A percentile compares a stretch with the other conserved stretches of the same genome.
Conservation (phyloP, 2,329 filamentous ascomycete genomes). For the Stagonosporopsis tanaceti region DNA sequence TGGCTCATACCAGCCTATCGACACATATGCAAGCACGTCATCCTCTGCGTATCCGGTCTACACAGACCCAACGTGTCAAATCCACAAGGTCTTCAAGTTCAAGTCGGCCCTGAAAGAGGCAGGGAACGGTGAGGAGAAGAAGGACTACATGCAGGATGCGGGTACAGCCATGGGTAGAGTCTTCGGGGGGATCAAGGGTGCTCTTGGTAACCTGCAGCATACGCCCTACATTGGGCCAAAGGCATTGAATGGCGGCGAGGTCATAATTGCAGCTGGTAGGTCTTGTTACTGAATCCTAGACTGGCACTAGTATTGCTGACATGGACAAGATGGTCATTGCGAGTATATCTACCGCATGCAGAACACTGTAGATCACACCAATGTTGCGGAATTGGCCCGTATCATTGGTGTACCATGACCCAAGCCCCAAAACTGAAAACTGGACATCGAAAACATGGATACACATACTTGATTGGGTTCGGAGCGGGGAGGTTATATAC, state of each 20-base stretch:
- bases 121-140: slow-evolving; percentile 20
- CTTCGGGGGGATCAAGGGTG: slow-evolving; percentile 30
- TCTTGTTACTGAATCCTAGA: not conserved
- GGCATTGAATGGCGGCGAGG: slow-evolving; percentile 33
- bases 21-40: slow-evolving; percentile 24
- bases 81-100: slow-evolving; percentile 35
- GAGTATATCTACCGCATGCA: slow-evolving; percentile 40
- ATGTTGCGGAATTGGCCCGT: slow-evolving; percentile 23
- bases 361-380: slow-evolving; percentile 37
- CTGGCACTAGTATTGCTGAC: not conserved
- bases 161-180: slow-evolving; percentile 24
- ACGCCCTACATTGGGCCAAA: slow-evolving; percentile 33
- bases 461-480: not conserved
- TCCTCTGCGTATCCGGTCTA: slow-evolving; percentile 35
- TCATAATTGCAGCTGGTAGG: slow-evolving; percentile 30
- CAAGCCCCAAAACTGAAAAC: not conserved
- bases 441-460: not conserved
- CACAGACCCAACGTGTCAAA: slow-evolving; percentile 29
- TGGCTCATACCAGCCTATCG: slow-evolving; percentile 38
- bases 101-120: slow-evolving; percentile 28
- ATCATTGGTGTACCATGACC: not conserved
- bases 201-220: slow-evolving; percentile 28
- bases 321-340: slow-evolving; percentile 25
- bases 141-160: slow-evolving; percentile 34
- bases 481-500: not conserved